Evolutionary conservation across 1,284 basidiomycete genomes (phyloP), one percentile per base, ranked within the genome.

Genomic region (Cystobasidium slooffiae): DNA sequence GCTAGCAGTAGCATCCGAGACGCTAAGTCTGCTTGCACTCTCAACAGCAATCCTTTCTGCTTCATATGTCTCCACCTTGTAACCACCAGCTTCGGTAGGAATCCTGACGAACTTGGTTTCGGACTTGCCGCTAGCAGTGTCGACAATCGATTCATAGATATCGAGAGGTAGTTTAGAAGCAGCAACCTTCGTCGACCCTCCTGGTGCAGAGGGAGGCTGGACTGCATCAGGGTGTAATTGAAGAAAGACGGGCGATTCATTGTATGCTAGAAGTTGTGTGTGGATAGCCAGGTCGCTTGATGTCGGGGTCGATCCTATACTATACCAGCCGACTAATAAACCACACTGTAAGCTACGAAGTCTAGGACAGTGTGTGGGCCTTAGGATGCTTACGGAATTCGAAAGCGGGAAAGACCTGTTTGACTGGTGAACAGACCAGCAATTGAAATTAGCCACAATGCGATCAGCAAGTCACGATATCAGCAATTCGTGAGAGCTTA

Each of bases 41-140:
- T 99, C 95, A 0, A 99, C 96, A 1, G 97, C 97, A 76, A 99
- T 97, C 41, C 97, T 88, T 81, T 99, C 96, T 6, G 97, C 96
- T 83, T 99, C 97, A 39, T 96, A 96, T 0, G 95, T 97, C 83
- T 97, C 94, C n/a, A 99, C 90, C 69, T 86, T 89, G 84, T 87
- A 98, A 0, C 89, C 83, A 0, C 88, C 91, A 53, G 62, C 70
- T 37, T 73, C 70, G 2, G 58, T 51, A 5, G 70, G 49, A 49
- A 73, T 73, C 44, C 44, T 55, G 52, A 73, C 63, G 22, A 73
- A 73, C 52, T 66, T 65, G 49, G 56, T 66, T 44, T 64, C 70
- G 43, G 59, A 64, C 44, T 66, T 73, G 51, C 70, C 70, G 78
- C 91, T 89, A 68, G 88, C 86, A 70, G 94, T 90, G 80, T 93